Percentiles rank a stretch among this genome's conserved stretches.
phyloP scores from a whole-genome alignment of 2,329 filamentous ascomycete genomes.

The Simplicillium aogashimaense region DNA sequence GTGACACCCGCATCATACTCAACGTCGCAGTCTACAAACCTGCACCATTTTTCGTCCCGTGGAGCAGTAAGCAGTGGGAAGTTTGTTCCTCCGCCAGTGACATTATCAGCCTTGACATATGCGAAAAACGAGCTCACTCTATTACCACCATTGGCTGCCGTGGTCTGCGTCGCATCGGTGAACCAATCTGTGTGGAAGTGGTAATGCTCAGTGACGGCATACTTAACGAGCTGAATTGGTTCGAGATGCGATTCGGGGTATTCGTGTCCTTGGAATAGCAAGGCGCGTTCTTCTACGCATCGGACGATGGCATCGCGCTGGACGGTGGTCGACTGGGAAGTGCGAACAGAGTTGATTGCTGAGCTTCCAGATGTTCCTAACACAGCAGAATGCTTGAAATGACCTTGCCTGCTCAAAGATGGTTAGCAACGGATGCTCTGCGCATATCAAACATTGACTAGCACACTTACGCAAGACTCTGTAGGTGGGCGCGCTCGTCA shows the following conservation, averaged over 20 bases:
- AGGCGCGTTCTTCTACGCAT: conserved; percentile 36
- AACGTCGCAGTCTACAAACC: conserved; percentile 36
- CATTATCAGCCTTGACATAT: conserved; percentile 30
- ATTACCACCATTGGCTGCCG: conserved; percentile 30
- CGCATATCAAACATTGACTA: not conserved
- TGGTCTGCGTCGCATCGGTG: conserved; percentile 26
- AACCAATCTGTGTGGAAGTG: conserved; percentile 44
- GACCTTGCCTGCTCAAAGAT: conserved; percentile 23
- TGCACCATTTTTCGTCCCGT: conserved; percentile 27
- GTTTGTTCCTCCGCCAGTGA: conserved; percentile 37
- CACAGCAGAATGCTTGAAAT: conserved; percentile 33
- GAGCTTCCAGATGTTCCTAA: conserved; percentile 22
- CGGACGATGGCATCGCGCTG: conserved; percentile 28
- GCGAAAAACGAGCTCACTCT: conserved; percentile 36
- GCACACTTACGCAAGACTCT: conserved; percentile 26
- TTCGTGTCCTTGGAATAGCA: conserved; percentile 33
- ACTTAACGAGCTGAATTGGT: conserved; percentile 37
- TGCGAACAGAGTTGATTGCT: conserved; percentile 26
- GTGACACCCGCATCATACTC: conserved; percentile 35
- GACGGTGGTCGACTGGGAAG: conserved; percentile 34
- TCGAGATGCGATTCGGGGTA: conserved; percentile 26
- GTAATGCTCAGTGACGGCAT: conserved; percentile 32
- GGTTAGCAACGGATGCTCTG: conserved; percentile 2
- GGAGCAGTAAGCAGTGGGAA: conserved; percentile 33
- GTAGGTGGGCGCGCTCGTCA: conserved; percentile 29